Evolutionary conservation across 2,329 filamentous ascomycete genomes (phyloP), one percentile per base, ranked within the genome.

Genomic region (Pseudogymnoascus sp.): DNA sequence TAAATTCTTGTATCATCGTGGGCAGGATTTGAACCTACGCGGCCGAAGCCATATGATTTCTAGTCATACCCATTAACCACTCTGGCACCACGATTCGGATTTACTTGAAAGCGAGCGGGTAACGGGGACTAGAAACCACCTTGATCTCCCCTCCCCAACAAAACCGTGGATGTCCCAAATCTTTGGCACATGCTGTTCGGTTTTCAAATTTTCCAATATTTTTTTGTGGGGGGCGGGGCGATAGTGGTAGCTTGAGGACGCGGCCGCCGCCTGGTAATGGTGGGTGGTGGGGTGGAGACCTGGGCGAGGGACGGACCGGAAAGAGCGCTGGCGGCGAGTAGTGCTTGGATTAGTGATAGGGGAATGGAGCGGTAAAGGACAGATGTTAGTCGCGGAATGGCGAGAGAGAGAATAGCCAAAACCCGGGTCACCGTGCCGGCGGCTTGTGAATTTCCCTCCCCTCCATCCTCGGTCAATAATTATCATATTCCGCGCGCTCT

Each of bases 21-120:
- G 13, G 41, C 41, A 44, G 41, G 41, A 44, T 44, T 44, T 44
- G 41, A 44, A 44, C 41, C 41, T 44, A 44, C 41, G 41, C 41
- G 41, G 41, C 41, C 41, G 41, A 44, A 44, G 27, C 41, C 41
- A 44, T 44, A 44, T 44, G 41, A 44, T 44, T 44, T 44, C 42
- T 48, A 48, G 42, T 48, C 42, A 48, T 48, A 48, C 42, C 42
- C 42, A 48, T 48, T 48, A 48, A 48, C 42, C 42, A 48, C 41
- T 48, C 42, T 48, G 42, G 42, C 42, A 48, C 17, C 42, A 48
- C 42, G 42, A n/a, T 15, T 9, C 21, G 21, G 21, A 8, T 8
- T 29, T n/a, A 27, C 42, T 48, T 48, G 42, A 48, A 5, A 8
- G 21, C 27, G 42, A 21, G 21, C 5, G 12, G 4, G 42, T 48